Evolutionary conservation across 768 basidiomycete genomes (phyloP).

Genomic region (Macrolepiota dolichaula): DNA sequence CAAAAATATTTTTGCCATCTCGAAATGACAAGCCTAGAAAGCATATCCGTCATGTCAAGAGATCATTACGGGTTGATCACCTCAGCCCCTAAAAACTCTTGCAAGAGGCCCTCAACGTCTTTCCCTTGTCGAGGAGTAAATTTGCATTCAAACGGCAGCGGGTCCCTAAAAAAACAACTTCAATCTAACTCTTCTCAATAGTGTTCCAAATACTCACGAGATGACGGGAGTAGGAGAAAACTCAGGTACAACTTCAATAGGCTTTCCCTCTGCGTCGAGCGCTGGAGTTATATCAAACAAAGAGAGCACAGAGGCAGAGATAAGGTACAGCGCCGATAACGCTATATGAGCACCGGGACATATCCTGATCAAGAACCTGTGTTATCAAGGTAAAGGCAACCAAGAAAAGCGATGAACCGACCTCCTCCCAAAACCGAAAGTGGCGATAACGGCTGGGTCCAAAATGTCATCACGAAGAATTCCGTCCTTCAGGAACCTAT

Average conservation of each 20-base stretch:
- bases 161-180: not conserved
- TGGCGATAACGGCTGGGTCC: constrained; percentile 6
- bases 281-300: constrained; percentile 17
- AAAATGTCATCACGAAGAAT: not conserved
- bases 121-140: not conserved
- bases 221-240: not conserved
- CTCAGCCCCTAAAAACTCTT: not conserved
- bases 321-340: constrained; percentile 15
- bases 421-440: constrained; percentile 21
- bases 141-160: not conserved
- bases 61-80: no score
- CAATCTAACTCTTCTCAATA: not conserved
- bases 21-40: no score
- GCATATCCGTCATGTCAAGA: no score
- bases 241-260: constrained; percentile 9
- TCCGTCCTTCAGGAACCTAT: constrained; percentile 23
- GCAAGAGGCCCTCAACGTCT: not conserved
- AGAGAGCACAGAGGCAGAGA: constrained; percentile 16
- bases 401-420: not conserved
- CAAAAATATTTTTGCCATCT: no score
- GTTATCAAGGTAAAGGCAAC: not conserved
- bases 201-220: not conserved
- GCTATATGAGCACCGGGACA: constrained; percentile 23
- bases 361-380: constrained; percentile 10
- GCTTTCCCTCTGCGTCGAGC: constrained; percentile 16